Evolutionary conservation across 768 basidiomycete species (phyloP).

Genomic region (Pleurotus tuber-regium): DNA sequence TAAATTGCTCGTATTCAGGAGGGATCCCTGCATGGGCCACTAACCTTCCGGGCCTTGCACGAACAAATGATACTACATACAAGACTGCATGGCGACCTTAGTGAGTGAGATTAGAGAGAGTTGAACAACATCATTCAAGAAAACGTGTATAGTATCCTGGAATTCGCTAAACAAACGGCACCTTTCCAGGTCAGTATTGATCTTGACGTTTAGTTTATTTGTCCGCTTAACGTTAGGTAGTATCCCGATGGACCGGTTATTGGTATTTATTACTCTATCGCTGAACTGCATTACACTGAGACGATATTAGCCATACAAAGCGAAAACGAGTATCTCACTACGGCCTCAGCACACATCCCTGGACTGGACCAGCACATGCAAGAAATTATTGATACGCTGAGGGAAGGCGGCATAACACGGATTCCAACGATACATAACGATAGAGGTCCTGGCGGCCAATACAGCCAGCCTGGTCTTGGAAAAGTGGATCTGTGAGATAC

Average conservation of each 20-base stretch:
- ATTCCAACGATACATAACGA: constrained; percentile 37
- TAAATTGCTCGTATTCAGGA: too few relatives aligned
- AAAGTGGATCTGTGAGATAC: constrained; percentile 32
- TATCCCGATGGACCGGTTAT: constrained; percentile 43
- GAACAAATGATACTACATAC: constrained; percentile 61
- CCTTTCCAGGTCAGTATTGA: constrained; percentile 31
- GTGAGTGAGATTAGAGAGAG: constrained; percentile 16
- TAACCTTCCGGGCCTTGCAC: constrained; percentile 47
- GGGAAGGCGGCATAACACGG: constrained; percentile 34
- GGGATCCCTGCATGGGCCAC: constrained; percentile 50
- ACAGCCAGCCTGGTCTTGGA: constrained; percentile 25
- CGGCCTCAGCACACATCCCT: constrained; percentile 24
- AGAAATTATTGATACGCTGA: constrained; percentile 34
- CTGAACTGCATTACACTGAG: background rate
- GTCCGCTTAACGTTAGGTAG: constrained; percentile 28
- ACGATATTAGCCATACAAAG: constrained; percentile 34
- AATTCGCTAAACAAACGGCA: constrained; percentile 28
- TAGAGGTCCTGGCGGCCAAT: constrained; percentile 28
- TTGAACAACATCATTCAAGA: background rate
- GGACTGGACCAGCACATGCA: constrained; percentile 41
- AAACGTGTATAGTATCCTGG: constrained; percentile 19
- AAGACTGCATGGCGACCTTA: constrained; percentile 48
- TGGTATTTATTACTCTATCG: constrained; percentile 19
- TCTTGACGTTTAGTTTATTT: constrained; percentile 20
- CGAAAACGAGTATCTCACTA: constrained; percentile 44